Base-by-base conservation (phyloP, 208 protist genomes). In the Borovskyia barvae region DNA sequence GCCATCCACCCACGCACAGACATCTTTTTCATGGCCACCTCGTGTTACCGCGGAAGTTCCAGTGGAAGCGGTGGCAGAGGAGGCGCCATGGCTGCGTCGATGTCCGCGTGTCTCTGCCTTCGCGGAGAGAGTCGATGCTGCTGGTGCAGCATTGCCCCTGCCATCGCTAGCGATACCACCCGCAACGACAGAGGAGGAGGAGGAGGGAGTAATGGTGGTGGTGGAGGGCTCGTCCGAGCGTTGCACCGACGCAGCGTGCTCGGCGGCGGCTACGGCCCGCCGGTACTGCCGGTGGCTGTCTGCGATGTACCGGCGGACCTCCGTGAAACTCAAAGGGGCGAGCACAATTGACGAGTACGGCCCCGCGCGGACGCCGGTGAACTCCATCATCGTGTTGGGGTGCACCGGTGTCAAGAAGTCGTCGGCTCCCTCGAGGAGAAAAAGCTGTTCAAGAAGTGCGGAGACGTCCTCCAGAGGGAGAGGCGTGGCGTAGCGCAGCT, bases 371-470 rank as follows among this genome's bases (percentile, higher is more conserved):
- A 84, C 74, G n/a, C 77, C 82, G 53, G 89, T 82, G 66, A 85
- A 90, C 73, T 91, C 80, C 87, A 93, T 90, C 25, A 91, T 80
- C 22, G 87, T 90, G 12, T 72, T 56, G 7, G 77, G 68, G 24
- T 68, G 68, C 43, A 93, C 83, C 0, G 80, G 75, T 9, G 50
- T 51, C 29, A 93, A 61, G 43, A 93, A 93, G 19, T 91, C 71
- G 26, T 67, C 73, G 0, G 77, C 82, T n/a, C 71, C 73, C 15
- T 78, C 74, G 30, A 91, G 78, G 14, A 87, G 39, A 20, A 80
- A 75, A 43, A 90, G 82, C 47, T 76, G 72, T 55, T 85, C 64
- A 4, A 93, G 50, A 12, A 93, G 60, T 15, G 66, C 41, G 37
- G 75, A 64, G 43, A 93, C 71, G 39, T 81, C 65, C 36, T 93